Percentiles rank a stretch among this genome's conserved stretches.
phyloP scores from a whole-genome alignment of 75 land plant species.

The Pseudotsuga menziesii region DNA sequence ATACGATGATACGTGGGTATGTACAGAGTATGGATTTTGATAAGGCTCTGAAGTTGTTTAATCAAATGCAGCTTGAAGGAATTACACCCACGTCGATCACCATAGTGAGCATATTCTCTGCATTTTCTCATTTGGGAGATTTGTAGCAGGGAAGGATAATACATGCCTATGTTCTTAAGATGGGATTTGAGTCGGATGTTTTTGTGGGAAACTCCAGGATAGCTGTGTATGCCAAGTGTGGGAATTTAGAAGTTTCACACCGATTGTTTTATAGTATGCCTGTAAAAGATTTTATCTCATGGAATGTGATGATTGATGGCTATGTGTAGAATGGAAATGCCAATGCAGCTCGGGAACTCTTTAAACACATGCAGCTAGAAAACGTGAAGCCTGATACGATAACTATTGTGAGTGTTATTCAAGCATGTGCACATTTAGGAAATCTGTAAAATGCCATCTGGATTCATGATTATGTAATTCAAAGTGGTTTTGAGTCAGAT shows the following conservation, averaged over 20 bases:
- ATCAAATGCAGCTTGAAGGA: constrained; percentile 14
- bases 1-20: constrained; percentile 7
- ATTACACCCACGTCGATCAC: constrained; percentile 18
- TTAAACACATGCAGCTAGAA: constrained; percentile 16
- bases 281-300: not conserved
- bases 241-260: constrained; percentile 8
- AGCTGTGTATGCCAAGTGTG: not conserved
- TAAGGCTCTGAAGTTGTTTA: constrained; percentile 16
- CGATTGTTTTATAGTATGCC: constrained; percentile 2
- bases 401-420: constrained; percentile 16
- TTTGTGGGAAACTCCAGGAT: constrained; percentile 4
- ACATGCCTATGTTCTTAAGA: constrained; percentile 12
- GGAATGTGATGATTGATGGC: constrained; percentile 13
- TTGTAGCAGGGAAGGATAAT: not conserved
- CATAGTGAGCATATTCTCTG: constrained; percentile 22
- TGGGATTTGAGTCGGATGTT: not conserved
- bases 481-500: constrained; percentile 21
- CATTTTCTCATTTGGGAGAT: constrained; percentile 5
- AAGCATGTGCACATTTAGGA: constrained; percentile 10
- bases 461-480: constrained; percentile 15
- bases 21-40: not conserved
- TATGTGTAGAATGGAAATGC: constrained; percentile 11
- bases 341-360: constrained; percentile 14
- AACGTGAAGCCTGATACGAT: constrained; percentile 15
- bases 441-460: too few relatives aligned